Conservation (phyloP, 2,329 filamentous ascomycete genomes). For the Seiridium unicorne region DNA sequence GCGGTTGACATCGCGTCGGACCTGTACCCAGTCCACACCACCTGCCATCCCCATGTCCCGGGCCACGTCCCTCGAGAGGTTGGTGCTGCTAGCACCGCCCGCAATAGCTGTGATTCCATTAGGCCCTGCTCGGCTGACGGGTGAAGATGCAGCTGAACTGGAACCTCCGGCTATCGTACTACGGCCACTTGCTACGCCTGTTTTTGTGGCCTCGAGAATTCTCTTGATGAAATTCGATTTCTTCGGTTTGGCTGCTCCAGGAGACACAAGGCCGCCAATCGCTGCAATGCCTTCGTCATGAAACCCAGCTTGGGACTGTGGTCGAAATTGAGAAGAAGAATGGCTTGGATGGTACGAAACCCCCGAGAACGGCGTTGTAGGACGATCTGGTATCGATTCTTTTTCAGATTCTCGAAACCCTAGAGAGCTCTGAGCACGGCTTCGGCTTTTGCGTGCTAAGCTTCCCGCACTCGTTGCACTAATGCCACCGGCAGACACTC, state of each 20-base stretch:
- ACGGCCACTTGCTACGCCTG: conserved; percentile 83
- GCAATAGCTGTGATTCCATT: conserved; percentile 44
- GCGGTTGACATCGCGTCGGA: conserved; percentile 90
- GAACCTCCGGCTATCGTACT: conserved; percentile 73
- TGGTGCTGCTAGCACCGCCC: conserved; percentile 35
- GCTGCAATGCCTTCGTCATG: conserved; percentile 65
- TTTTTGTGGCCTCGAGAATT: conserved; percentile 91
- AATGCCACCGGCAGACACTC: conserved; percentile 82
- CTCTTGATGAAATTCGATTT: conserved; percentile 94
- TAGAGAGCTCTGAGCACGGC: conserved; percentile 63
- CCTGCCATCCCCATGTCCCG: conserved; percentile 68
- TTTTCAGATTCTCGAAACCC: conserved; percentile 52
- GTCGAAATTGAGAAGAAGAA: conserved; percentile 53
- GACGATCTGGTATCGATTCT: conserved; percentile 49
- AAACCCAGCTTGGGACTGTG: conserved; percentile 66
- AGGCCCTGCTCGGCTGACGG: conserved; percentile 39
- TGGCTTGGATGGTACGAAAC: conserved; percentile 93
- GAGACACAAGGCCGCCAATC: conserved; percentile 74
- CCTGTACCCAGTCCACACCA: conserved; percentile 90
- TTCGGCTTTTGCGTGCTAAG: conserved; percentile 72
- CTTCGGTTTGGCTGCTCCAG: conserved; percentile 59
- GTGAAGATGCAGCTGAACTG: conserved; percentile 39
- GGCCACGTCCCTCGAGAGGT: conserved; percentile 45
- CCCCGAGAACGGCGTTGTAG: conserved; percentile 68
- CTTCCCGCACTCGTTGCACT: conserved; percentile 96